Evolutionary conservation across 768 basidiomycete species (phyloP), one percentile per base, ranked within the genome.

Genomic region (Tricholoma sp.): DNA sequence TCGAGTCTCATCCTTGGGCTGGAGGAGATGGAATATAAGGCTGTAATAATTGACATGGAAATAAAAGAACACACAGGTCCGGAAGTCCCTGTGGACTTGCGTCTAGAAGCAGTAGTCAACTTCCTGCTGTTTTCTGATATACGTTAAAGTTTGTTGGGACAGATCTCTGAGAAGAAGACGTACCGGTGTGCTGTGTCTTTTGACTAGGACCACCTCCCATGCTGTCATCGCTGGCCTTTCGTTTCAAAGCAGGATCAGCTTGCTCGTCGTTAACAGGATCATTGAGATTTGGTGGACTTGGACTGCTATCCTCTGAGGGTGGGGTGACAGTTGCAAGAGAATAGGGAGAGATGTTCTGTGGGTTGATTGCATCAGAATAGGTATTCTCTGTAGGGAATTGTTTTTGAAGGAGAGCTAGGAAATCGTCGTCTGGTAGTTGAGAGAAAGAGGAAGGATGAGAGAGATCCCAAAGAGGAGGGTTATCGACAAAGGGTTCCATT

Each of bases 291-390:
- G 85, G 81, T 2, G 91, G 88, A 62, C 89, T 91, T 34, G 90
- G 89, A 59, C 86, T 88, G 70, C 85, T 89, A 63, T 89, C 87
- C 63, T 88, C 89, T 0, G 86, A 86, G 1, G 83, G 79, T 4
- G 89, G 84, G 21, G 80, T 83, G 45, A 81, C 68, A 57, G 74
- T 81, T 21, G 81, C 74, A 5, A 82, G 69, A 2, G 83, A 75
- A 54, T 77, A 77, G 10, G 74, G 70, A 10, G 77, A 76, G 37
- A 86, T 78, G 63, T 69, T 80, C 69, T 86, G 82, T 0, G 86
- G 85, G 64, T 88, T 82, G 57, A 87, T 74, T 56, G 74, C 76
- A 60, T 78, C 75, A 46, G 73, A 66, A 61, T 67, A 68, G 57
- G 1, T 32, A 32, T 32, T 32, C 3, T 56, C 51, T 19, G 70